These are phyloP conservation scores for Rhodotorula sp. DNA, from an alignment of 1,284 basidiomycete species.

Conservation along the genomic window DNA sequence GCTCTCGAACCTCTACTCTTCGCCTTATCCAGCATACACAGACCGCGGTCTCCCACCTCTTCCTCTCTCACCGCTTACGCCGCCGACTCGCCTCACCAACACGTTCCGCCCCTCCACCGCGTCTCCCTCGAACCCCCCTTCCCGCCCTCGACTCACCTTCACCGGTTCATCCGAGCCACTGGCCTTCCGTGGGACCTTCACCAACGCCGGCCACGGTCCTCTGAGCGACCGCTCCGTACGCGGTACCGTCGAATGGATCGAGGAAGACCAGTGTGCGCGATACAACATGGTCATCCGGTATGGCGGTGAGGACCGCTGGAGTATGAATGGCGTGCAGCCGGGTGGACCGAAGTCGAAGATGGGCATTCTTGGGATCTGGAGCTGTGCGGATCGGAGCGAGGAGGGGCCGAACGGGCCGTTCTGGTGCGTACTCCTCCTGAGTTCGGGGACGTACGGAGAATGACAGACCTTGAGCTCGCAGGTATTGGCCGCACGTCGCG, in stretches of 20 bases:
- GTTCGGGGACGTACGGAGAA: too few relatives aligned
- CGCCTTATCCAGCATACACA: background rate
- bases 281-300: slow-evolving; percentile 30
- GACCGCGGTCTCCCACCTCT: background rate
- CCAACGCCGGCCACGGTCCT: background rate
- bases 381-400: slow-evolving; percentile 16
- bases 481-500: slow-evolving; percentile 24
- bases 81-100: background rate
- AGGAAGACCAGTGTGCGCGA: slow-evolving; percentile 3
- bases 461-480: too few relatives aligned
- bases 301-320: slow-evolving; percentile 30
- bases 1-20: background rate
- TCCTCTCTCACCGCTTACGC: background rate
- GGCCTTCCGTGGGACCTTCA: slow-evolving; percentile 22
- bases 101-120: background rate
- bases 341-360: slow-evolving; percentile 2
- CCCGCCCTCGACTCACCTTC: slow-evolving; percentile 11
- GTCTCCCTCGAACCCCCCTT: background rate
- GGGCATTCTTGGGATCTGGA: slow-evolving; percentile 29
- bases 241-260: slow-evolving; percentile 15
- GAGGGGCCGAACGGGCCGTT: slow-evolving; percentile 33
- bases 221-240: slow-evolving; percentile 18
- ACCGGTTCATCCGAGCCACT: slow-evolving; percentile 19
- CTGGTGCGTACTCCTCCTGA: slow-evolving; percentile 29
- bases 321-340: slow-evolving; percentile 27